Evolutionary conservation across 169 alveolate genomes (phyloP).

Genomic region (Plasmodium relictum): DNA sequence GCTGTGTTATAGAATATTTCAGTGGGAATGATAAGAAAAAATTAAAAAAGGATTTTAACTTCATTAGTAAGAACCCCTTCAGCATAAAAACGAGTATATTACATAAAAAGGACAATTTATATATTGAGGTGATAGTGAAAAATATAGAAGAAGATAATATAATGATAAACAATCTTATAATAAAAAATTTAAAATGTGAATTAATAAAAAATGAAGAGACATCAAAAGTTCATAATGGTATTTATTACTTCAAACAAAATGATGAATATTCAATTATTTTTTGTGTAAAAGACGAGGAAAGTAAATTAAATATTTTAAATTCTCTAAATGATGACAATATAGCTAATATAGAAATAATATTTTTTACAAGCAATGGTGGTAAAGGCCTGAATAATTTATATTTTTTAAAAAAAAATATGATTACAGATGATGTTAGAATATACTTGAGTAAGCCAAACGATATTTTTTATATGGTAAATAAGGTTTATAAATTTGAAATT

Average conservation of each 20-base stretch:
- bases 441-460: conserved; percentile 30
- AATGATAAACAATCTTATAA: conserved; percentile 27
- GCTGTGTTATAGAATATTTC: conserved; percentile 42
- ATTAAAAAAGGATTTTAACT: conserved; percentile 56
- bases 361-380: conserved; percentile 55
- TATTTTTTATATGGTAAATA: conserved; percentile 39
- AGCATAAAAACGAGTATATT: conserved; percentile 21
- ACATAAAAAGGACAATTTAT: conserved; percentile 52
- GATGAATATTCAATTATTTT: conserved; percentile 72
- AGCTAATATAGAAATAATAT: conserved; percentile 62
- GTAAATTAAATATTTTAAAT: conserved; percentile 56
- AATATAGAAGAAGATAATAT: conserved; percentile 56
- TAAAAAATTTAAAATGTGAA: conserved; percentile 50
- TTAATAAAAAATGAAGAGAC: conserved; percentile 32
- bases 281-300: conserved; percentile 60
- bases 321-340: conserved; percentile 36
- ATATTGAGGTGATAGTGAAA: conserved; percentile 30
- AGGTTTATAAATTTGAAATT: conserved; percentile 67
- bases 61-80: conserved; percentile 53
- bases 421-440: conserved; percentile 52
- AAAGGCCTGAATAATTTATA: conserved; percentile 61
- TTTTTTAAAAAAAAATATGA: conserved; percentile 46
- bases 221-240: conserved; percentile 43
- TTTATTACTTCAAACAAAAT: conserved; percentile 59
- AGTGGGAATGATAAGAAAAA: conserved; percentile 43